Base-by-base conservation (phyloP, 345 rosid species). In the Gossypium stocksii region DNA sequence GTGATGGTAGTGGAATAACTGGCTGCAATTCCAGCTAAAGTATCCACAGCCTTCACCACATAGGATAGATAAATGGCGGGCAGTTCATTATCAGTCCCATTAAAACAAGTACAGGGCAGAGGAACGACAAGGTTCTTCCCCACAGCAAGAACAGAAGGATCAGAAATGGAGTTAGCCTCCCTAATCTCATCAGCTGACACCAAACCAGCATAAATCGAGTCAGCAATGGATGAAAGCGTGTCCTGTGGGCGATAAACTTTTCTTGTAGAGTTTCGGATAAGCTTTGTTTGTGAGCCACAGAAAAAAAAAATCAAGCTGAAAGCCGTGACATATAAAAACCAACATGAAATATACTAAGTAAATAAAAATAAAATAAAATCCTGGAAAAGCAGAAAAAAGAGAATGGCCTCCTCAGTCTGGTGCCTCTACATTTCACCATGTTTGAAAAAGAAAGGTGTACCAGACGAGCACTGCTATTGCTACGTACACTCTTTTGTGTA, bases 21-120 rank as follows among this genome's bases (percentile, higher is more conserved):
- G 11, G 87, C 83, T 0, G 97, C 98, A 41, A 94, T 86, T 46
- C 87, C 93, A 3, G 85, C 80, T 78, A 94, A 76, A 0, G 93
- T 90, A 59, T 92, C 98, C 45, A 88, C 84, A 7, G 67, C 79
- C 72, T 76, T 81, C 79, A 92, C 98, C 58, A 92, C 98, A 60
- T 94, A 94, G 9, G 97, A 90, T 60, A 94, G 51, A 83, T 89
- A 92, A 71, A 90, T 82, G 0, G 98, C 97, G 0, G 97, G 97
- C 63, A 94, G 71, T 63, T 79, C 82, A 38, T 92, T 93, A 70
- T 94, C 98, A 0, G 94, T 90, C 59, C 91, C 91, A 25, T 92
- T 92, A 58, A 92, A 94, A 76, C 98, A 92, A 79, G 98, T 83
- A 69, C 98, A 94, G 1, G 98, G 97, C 75, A 94, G 72, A 0